Percentiles rank a stretch among this genome's conserved stretches.
These are phyloP conservation scores for Aureobasidium sp. DNA, from an alignment of 2,329 filamentous ascomycete genomes.

Conservation along the genomic window DNA sequence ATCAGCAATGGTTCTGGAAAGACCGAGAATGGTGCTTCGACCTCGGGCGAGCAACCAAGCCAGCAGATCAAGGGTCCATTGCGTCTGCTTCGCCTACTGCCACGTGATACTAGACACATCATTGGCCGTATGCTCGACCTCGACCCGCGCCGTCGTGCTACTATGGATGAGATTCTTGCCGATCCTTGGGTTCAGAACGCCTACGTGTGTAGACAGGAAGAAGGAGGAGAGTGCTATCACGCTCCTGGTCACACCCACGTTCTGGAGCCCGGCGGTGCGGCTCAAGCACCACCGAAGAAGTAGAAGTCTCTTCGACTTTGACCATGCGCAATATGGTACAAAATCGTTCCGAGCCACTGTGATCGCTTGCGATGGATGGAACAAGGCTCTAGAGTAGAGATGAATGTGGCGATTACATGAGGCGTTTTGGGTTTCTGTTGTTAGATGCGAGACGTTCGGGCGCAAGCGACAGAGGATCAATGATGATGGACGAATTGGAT, in stretches of 20 bases:
- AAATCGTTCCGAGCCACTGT: not conserved
- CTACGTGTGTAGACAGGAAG: slow-evolving; percentile 72
- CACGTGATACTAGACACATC: slow-evolving; percentile 82
- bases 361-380: not conserved
- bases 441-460: not conserved
- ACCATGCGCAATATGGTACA: not conserved
- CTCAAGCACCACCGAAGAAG: slow-evolving; percentile 12
- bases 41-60: slow-evolving; percentile 19
- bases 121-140: slow-evolving; percentile 89
- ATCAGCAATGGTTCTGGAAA: slow-evolving; percentile 22
- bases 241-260: slow-evolving; percentile 77
- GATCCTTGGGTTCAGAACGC: slow-evolving; percentile 88
- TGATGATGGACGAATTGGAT: slow-evolving; percentile 12
- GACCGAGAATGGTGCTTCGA: slow-evolving; percentile 17
- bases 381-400: not conserved
- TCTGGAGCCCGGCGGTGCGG: slow-evolving; percentile 61
- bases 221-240: slow-evolving; percentile 63
- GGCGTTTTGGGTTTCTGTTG: not conserved
- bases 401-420: not conserved
- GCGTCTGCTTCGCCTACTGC: slow-evolving; percentile 78
- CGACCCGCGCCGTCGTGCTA: slow-evolving; percentile 74
- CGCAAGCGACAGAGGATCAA: slow-evolving; percentile 5
- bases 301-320: not conserved
- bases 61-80: slow-evolving; percentile 76
- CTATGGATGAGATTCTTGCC: slow-evolving; percentile 74